Percentiles rank a stretch among this genome's conserved stretches.
Conservation (phyloP, 805 yeast genomes). For the Pichia ethanolica region DNA sequence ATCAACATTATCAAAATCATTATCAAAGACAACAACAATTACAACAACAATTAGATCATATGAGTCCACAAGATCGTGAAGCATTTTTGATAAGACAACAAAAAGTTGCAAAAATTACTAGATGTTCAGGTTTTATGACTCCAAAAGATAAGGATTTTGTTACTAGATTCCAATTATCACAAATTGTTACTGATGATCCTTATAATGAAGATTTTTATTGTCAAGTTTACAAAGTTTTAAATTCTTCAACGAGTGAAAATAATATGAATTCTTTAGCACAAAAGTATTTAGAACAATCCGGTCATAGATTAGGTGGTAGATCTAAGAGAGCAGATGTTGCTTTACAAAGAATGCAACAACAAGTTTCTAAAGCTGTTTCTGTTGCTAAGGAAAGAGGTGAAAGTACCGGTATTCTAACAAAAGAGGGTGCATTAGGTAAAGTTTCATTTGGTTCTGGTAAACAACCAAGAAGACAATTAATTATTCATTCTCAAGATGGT, state of each 20-base stretch:
- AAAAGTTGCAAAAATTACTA: slow-evolving; percentile 66
- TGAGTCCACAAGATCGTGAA: slow-evolving; percentile 69
- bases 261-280: slow-evolving; percentile 81
- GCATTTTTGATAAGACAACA: slow-evolving; percentile 61
- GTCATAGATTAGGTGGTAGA: slow-evolving; percentile 84
- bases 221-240: slow-evolving; percentile 79
- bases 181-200: slow-evolving; percentile 95
- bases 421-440: slow-evolving; percentile 87
- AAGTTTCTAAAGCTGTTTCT: slow-evolving; percentile 91
- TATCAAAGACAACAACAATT: slow-evolving; percentile 21
- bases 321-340: slow-evolving; percentile 82
- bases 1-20: slow-evolving; percentile 14
- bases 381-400: slow-evolving; percentile 81
- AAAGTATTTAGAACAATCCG: slow-evolving; percentile 85
- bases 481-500: slow-evolving; percentile 34
- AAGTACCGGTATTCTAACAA: slow-evolving; percentile 49
- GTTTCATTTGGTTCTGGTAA: slow-evolving; percentile 72
- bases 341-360: slow-evolving; percentile 95
- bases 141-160: slow-evolving; percentile 95
- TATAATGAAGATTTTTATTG: slow-evolving; percentile 94
- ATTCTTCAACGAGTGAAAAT: slow-evolving; percentile 47
- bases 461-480: slow-evolving; percentile 82
- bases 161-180: slow-evolving; percentile 88
- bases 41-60: slow-evolving; percentile 31
- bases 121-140: slow-evolving; percentile 90